Conservation (phyloP, 2,329 filamentous ascomycete species). For the Chlorencoelia australis region DNA sequence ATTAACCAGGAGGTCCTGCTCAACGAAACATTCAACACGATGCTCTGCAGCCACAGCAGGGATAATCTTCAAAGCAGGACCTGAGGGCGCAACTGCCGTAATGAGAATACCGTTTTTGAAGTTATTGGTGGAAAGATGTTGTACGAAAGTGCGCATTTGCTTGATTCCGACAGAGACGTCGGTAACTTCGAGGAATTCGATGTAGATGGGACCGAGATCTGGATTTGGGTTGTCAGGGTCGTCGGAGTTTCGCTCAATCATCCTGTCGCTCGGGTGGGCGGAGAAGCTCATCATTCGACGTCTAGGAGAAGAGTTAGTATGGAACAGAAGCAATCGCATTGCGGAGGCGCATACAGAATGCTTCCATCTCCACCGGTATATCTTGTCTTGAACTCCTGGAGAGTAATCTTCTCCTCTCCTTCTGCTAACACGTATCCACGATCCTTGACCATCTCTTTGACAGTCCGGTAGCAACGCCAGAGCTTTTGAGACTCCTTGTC, state of each 20-base stretch:
- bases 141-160: slow-evolving; percentile 83
- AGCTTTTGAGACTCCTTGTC: slow-evolving; percentile 49
- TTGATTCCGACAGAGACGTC: slow-evolving; percentile 78
- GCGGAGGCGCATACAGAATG: slow-evolving; percentile 58
- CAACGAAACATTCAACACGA: slow-evolving; percentile 88
- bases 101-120: slow-evolving; percentile 89
- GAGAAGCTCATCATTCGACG: slow-evolving; percentile 80
- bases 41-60: slow-evolving; percentile 65
- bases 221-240: slow-evolving; percentile 61
- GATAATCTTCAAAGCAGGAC: slow-evolving; percentile 80
- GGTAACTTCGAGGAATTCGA: slow-evolving; percentile 66
- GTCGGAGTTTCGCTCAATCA: slow-evolving; percentile 69
- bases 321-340: no score
- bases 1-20: slow-evolving; percentile 93
- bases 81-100: slow-evolving; percentile 70
- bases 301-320: slow-evolving; percentile 37
- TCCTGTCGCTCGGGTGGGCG: slow-evolving; percentile 70
- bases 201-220: slow-evolving; percentile 79
- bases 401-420: slow-evolving; percentile 76
- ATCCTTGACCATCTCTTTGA: slow-evolving; percentile 90
- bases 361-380: slow-evolving; percentile 65
- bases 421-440: slow-evolving; percentile 87
- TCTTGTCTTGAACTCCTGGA: slow-evolving; percentile 67
- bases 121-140: slow-evolving; percentile 67
- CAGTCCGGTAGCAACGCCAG: slow-evolving; percentile 89